Evolutionary conservation across 2,329 filamentous ascomycete genomes (phyloP).

Genomic region (Dryadomyces quercivorus): DNA sequence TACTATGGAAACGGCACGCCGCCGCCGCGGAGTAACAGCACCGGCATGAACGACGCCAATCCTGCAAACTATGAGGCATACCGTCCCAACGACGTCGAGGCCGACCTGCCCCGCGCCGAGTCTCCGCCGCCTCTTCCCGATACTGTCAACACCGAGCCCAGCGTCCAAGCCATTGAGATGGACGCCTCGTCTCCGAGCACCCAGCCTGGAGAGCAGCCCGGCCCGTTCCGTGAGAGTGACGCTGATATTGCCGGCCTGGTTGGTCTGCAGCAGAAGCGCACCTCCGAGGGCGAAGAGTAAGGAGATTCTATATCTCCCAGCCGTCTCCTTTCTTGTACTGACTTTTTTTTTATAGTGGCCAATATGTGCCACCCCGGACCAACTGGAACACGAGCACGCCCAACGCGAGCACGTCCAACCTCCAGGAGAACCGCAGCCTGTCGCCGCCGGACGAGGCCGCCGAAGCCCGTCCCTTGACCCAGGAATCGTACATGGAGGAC

Average conservation of each 20-base stretch:
- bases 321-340: not conserved
- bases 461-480: slow-evolving; percentile 9
- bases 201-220: slow-evolving; percentile 31
- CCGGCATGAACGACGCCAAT: not conserved
- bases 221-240: slow-evolving; percentile 49
- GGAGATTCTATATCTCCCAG: too few relatives aligned
- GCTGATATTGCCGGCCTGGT: slow-evolving; percentile 64
- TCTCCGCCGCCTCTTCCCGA: slow-evolving; percentile 50
- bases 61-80: not conserved
- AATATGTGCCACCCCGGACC: slow-evolving; percentile 33
- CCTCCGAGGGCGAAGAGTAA: slow-evolving; percentile 45
- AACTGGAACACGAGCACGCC: not conserved
- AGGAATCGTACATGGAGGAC: slow-evolving; percentile 68
- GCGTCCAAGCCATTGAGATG: slow-evolving; percentile 64
- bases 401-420: not conserved
- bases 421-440: not conserved
- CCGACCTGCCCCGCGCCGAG: slow-evolving; percentile 45
- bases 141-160: slow-evolving; percentile 22
- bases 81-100: slow-evolving; percentile 1
- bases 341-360: slow-evolving; percentile 14
- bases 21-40: not conserved
- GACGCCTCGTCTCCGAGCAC: slow-evolving; percentile 52
- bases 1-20: slow-evolving; percentile 21
- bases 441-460: slow-evolving; percentile 16
- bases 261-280: slow-evolving; percentile 47